Base-by-base conservation (phyloP, 805 yeast genomes). In the Diddensiella caesifluorescens region DNA sequence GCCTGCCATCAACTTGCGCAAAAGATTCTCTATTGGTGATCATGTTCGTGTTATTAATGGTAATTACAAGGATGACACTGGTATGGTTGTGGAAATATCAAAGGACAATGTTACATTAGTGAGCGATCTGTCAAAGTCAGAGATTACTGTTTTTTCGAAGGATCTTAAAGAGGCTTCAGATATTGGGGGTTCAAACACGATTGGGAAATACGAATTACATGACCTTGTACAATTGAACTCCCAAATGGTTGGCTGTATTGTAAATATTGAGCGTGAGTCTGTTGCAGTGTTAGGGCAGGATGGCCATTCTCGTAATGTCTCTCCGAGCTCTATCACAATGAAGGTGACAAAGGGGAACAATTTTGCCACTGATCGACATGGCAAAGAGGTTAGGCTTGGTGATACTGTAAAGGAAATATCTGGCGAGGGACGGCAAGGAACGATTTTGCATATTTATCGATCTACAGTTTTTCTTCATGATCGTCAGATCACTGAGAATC, bases 41-140 rank as follows among this genome's bases (percentile, higher is more conserved):
- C 97, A 92, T 61, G 95, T 92, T 18, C 80, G 95, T 44, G 92
- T 90, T 23, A 75, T 84, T 28, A 85, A 80, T 57, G 98, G 98
- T 59, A 87, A 84, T 57, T 95, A 86, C 62, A 71, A 79, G 40
- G 96, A 90, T 56, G 96, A 89, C 57, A 87, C 96, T 26, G 98
- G 98, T 67, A 73, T 92, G 67, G 95, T 92, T 38, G 88, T 92
- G 31, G 74, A 79, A 51, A 77, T 86, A 19, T 75, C 76, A 40
- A 84, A 81, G 38, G 95, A 89, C 58, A 85, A 87, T 47, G 97
- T 89, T 20, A 85, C 95, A 0, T 73, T 92, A 50, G 77, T 92
- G 51, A 82, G 95, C 37, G 96, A 92, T 59, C 88, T 88, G 63
- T 80, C 95, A 1, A 78, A 77, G 55, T 79, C 82, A 53, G 97